These are phyloP conservation scores for Curvularia verruculosa DNA, from an alignment of 2,329 filamentous ascomycete species.

Conservation along the genomic window DNA sequence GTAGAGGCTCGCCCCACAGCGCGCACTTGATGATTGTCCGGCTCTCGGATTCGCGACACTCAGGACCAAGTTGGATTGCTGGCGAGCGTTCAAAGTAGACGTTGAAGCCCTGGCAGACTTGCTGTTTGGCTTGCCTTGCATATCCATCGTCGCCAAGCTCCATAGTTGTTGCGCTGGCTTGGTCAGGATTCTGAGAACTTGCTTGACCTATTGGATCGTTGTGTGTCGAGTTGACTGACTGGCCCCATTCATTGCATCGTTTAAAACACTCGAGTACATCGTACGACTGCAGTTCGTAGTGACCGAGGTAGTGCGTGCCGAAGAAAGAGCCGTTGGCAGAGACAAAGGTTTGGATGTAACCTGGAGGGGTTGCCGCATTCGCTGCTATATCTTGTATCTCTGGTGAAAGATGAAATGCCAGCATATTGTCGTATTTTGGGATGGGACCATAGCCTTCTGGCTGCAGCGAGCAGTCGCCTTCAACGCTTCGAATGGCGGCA, in stretches of 20 bases:
- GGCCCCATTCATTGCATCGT: neutral
- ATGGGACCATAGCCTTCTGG: neutral
- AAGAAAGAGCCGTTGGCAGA: conserved; percentile 1
- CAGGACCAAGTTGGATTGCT: neutral
- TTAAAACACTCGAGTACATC: conserved; percentile 1
- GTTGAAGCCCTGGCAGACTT: conserved; percentile 12
- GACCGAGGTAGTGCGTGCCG: conserved; percentile 3
- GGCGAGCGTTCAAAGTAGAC: conserved; percentile 15
- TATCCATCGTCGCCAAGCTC: neutral
- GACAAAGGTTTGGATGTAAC: neutral
- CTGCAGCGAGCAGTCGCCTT: conserved; percentile 1
- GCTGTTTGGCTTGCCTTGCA: neutral
- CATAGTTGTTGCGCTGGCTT: no score
- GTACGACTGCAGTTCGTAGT: conserved; percentile 5
- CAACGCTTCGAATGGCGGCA: neutral
- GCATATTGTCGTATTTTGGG: neutral
- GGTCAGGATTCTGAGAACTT: neutral
- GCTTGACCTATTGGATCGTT: neutral
- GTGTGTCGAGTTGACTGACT: neutral
- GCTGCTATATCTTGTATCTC: neutral
- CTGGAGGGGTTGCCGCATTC: neutral
- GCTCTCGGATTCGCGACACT: conserved; percentile 3
- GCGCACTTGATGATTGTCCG: conserved; percentile 13
- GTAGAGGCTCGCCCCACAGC: conserved; percentile 7
- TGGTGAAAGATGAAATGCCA: conserved; percentile 1